A percentile compares a stretch with the other conserved stretches of the same genome.
Evolutionary conservation across 495 filamentous ascomycete genomes (phyloP).

Genomic region (Glarea lozoyensis): DNA sequence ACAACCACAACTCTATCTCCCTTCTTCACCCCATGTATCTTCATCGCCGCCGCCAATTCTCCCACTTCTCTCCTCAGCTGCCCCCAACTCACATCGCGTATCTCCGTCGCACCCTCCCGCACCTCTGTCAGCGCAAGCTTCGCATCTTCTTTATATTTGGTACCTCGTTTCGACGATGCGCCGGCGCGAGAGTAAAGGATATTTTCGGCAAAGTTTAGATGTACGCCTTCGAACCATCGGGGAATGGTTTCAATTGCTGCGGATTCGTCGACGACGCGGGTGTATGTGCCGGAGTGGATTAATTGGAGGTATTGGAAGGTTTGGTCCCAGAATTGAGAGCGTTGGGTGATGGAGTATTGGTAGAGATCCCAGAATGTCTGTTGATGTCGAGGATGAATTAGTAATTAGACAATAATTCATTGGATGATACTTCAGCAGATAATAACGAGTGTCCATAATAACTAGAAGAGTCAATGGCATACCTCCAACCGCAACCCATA

Average conservation of each 20-base stretch:
- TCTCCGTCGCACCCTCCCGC: constrained; percentile 54
- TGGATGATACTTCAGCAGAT: too few relatives aligned
- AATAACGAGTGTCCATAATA: too few relatives aligned
- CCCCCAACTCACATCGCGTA: constrained; percentile 51
- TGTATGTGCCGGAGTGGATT: constrained; percentile 52
- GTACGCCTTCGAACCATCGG: constrained; percentile 57
- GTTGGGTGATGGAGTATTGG: constrained; percentile 48
- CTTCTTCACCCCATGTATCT: constrained; percentile 49
- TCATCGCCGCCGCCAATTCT: constrained; percentile 50
- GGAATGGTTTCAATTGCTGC: constrained; percentile 60
- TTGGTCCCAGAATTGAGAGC: constrained; percentile 58
- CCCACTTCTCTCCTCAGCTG: constrained; percentile 49
- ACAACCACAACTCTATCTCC: constrained; percentile 69
- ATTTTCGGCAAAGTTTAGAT: constrained; percentile 58
- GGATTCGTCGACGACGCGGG: constrained; percentile 54
- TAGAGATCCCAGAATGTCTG: constrained; percentile 58
- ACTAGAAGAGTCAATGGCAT: background rate
- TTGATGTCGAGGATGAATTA: constrained; percentile 2
- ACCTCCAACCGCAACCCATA: constrained; percentile 35
- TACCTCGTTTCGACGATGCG: constrained; percentile 27
- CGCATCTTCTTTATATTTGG: constrained; percentile 53
- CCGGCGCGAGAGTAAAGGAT: constrained; percentile 40
- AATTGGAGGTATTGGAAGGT: constrained; percentile 49
- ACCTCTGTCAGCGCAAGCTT: constrained; percentile 64
- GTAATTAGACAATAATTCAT: too few relatives aligned